These are phyloP conservation scores for Lachancea mirantina DNA, from an alignment of 805 yeast genomes.

Conservation along the genomic window DNA sequence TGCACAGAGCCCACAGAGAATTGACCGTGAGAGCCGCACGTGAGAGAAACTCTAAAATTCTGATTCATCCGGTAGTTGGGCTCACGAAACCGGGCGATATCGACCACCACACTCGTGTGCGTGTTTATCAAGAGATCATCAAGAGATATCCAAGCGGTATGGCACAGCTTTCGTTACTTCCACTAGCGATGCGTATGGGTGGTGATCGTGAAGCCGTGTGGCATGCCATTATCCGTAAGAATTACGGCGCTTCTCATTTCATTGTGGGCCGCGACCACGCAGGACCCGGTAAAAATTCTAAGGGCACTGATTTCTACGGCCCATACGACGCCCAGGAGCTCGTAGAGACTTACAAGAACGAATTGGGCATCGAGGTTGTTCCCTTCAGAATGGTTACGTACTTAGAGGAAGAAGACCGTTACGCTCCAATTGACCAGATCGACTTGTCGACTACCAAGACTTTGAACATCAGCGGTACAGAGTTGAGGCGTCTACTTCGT, in stretches of 20 bases:
- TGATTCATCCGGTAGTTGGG: constrained; percentile 96
- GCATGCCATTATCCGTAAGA: constrained; percentile 96
- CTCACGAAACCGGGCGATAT: constrained; percentile 96
- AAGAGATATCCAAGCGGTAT: constrained; percentile 91
- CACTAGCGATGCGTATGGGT: constrained; percentile 98
- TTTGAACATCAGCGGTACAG: constrained; percentile 90
- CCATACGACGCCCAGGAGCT: constrained; percentile 94
- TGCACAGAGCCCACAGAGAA: constrained; percentile 98
- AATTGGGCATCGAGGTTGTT: constrained; percentile 81
- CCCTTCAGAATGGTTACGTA: constrained; percentile 97
- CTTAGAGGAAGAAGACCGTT: constrained; percentile 89
- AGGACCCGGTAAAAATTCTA: constrained; percentile 85
- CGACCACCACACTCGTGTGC: constrained; percentile 95
- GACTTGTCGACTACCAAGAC: constrained; percentile 66
- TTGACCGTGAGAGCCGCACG: constrained; percentile 95
- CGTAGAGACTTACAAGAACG: constrained; percentile 66
- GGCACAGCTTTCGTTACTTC: constrained; percentile 81
- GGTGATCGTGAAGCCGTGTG: constrained; percentile 98
- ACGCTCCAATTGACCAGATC: constrained; percentile 90
- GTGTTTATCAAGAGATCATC: constrained; percentile 86
- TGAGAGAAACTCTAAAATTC: constrained; percentile 75
- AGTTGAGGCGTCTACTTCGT: constrained; percentile 78
- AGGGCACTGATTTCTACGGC: constrained; percentile 91
- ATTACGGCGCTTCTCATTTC: constrained; percentile 94
- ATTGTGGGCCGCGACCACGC: constrained; percentile 98